Base-by-base conservation (phyloP, 345 rosid genomes). In the Microthlaspi erraticum region DNA sequence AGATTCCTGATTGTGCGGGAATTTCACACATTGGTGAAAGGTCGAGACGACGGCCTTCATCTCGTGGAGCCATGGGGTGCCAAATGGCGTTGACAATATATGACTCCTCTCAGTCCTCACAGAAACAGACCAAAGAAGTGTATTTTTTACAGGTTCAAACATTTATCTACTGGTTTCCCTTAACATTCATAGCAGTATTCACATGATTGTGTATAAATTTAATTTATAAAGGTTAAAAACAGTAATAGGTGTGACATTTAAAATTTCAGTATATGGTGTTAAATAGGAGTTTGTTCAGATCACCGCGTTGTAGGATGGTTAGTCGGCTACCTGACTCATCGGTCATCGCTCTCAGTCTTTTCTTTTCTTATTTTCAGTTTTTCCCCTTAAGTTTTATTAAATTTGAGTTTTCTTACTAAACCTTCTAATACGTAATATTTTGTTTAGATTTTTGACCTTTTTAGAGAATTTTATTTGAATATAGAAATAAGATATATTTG, bases 261-360 rank as follows among this genome's bases (percentile, higher is more conserved):
- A 44, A n/a, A 26, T 23, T 51, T 65, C 26, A 46, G 6, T 23
- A 3, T 46, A 46, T 43, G 18, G 19, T 18, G 33, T 11, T 44
- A 18, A 54, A 43, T 68, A 18, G 5, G 6, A 67, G 72, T 55
- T 55, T 55, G 64, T 54, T 32, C 54, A 43, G 32, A 41, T 43
- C 72, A 55, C 64, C 54, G 32, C 61, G 12, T 53, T 29, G 8
- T 39, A 29, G 61, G 71, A 53, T n/a, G n/a, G n/a, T n/a, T n/a
- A n/a, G n/a, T n/a, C 71, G 64, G 72, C 64, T 68, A 55, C 55
- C 63, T 68, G 20, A 55, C 31, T 56, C 63, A 68, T 63, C 63
- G 72, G 72, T 51, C 72, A 68, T 53, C 11, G 11, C 31, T 66
- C 37, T 19, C n/a, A 26, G 10, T 43, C 13, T 29, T 19, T n/a